phyloP scores from a whole-genome alignment of 495 filamentous ascomycete genomes.

The Hypoxylon lenormandii region DNA sequence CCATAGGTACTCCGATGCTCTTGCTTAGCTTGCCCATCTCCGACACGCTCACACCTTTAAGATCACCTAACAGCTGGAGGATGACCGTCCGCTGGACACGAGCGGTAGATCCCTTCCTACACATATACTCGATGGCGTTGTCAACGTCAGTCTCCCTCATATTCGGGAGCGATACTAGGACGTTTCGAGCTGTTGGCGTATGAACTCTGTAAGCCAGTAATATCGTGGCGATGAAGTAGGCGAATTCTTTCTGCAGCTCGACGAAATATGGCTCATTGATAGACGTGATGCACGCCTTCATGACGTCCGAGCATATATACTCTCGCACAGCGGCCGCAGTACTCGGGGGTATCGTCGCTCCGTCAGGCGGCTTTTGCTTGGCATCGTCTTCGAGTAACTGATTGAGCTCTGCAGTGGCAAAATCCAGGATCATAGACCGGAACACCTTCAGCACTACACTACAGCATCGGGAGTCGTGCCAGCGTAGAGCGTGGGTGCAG shows the following conservation, averaged over 20 bases:
- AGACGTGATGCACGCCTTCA: slow-evolving; percentile 84
- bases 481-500: slow-evolving; percentile 86
- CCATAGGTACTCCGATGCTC: slow-evolving; percentile 46
- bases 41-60: slow-evolving; percentile 89
- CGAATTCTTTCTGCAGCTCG: slow-evolving; percentile 93
- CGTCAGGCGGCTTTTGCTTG: slow-evolving; percentile 44
- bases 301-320: slow-evolving; percentile 86
- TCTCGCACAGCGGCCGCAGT: slow-evolving; percentile 79
- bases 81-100: slow-evolving; percentile 84
- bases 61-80: slow-evolving; percentile 83
- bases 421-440: slow-evolving; percentile 83
- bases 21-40: slow-evolving; percentile 86
- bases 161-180: slow-evolving; percentile 65
- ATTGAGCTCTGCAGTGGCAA: slow-evolving; percentile 57
- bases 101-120: slow-evolving; percentile 62
- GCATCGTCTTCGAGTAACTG: slow-evolving; percentile 10
- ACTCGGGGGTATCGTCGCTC: slow-evolving; percentile 59
- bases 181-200: slow-evolving; percentile 70
- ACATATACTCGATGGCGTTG: slow-evolving; percentile 68
- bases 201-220: slow-evolving; percentile 75
- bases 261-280: slow-evolving; percentile 96
- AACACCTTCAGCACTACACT: slow-evolving; percentile 85
- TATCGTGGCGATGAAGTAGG: slow-evolving; percentile 85
- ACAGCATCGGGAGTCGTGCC: slow-evolving; percentile 91
- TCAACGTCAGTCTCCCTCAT: slow-evolving; percentile 70